Evolutionary conservation across 306 rosid species (phyloP).

Genomic region (Nissolia schottii): DNA sequence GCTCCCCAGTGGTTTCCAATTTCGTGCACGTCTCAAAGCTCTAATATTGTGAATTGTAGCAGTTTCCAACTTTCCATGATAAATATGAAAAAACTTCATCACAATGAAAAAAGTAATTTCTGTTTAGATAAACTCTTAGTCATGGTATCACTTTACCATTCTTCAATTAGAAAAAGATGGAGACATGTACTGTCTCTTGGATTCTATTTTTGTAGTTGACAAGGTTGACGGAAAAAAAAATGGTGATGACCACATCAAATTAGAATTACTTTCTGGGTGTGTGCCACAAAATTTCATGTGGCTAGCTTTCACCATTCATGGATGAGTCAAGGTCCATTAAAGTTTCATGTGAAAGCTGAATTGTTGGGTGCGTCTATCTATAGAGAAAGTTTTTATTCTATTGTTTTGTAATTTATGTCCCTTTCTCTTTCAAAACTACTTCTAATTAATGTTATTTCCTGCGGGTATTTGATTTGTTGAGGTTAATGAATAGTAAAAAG

Average conservation of each 20-base stretch:
- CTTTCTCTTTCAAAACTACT: background rate
- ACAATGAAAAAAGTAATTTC: background rate
- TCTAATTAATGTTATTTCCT: background rate
- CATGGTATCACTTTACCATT: background rate
- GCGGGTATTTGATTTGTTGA: background rate
- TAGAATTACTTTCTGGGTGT: background rate
- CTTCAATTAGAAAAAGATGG: background rate
- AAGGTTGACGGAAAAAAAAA: constrained; percentile 8
- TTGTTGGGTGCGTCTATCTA: background rate
- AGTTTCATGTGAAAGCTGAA: background rate
- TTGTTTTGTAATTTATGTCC: background rate
- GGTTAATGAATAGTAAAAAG: background rate
- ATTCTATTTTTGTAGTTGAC: background rate
- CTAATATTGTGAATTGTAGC: background rate
- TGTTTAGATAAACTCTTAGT: background rate
- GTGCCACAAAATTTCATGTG: background rate
- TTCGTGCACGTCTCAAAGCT: constrained; percentile 27
- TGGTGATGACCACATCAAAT: background rate
- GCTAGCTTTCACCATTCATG: constrained; percentile 10
- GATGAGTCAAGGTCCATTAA: constrained; percentile 24
- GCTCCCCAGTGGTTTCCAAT: constrained; percentile 10
- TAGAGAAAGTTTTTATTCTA: no score
- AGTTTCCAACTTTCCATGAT: background rate
- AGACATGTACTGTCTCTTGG: no score
- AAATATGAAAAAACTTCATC: background rate